Conservation (phyloP, 257 asterid genomes). For the Euphrasia confusa region DNA sequence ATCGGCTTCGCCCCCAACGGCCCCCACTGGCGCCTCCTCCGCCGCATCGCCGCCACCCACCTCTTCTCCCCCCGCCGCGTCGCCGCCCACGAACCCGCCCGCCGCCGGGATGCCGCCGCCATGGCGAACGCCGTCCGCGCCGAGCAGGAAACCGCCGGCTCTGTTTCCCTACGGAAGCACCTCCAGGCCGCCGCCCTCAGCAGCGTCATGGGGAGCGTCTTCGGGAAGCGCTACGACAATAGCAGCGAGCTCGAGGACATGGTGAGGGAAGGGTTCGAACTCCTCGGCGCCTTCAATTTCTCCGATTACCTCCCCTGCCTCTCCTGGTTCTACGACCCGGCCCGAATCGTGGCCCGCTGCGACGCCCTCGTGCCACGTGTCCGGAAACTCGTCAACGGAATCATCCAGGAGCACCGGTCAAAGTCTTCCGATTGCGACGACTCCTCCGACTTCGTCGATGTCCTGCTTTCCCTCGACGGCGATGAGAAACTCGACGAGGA, state of each 20-base stretch:
- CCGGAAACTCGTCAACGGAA: constrained; percentile 35
- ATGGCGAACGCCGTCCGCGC: constrained; percentile 22
- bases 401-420: constrained; percentile 37
- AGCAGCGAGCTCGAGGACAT: constrained; percentile 35
- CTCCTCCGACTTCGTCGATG: constrained; percentile 54
- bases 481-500: constrained; percentile 69
- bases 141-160: constrained; percentile 26
- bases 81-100: constrained; percentile 32
- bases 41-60: constrained; percentile 60
- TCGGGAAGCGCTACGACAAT: constrained; percentile 46
- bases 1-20: constrained; percentile 78
- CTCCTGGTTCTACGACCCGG: constrained; percentile 38
- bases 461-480: constrained; percentile 58
- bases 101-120: constrained; percentile 27
- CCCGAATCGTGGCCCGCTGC: constrained; percentile 38
- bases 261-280: constrained; percentile 61
- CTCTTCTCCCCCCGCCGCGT: constrained; percentile 55
- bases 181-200: constrained; percentile 43
- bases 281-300: constrained; percentile 60
- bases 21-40: constrained; percentile 60
- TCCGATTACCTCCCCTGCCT: constrained; percentile 63
- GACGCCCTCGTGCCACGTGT: constrained; percentile 46
- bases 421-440: background rate
- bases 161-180: constrained; percentile 31
- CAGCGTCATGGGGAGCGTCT: constrained; percentile 56